Percentiles rank a stretch among this genome's conserved stretches.
phyloP scores from a whole-genome alignment of 306 rosid genomes.

The Quercus glauca region DNA sequence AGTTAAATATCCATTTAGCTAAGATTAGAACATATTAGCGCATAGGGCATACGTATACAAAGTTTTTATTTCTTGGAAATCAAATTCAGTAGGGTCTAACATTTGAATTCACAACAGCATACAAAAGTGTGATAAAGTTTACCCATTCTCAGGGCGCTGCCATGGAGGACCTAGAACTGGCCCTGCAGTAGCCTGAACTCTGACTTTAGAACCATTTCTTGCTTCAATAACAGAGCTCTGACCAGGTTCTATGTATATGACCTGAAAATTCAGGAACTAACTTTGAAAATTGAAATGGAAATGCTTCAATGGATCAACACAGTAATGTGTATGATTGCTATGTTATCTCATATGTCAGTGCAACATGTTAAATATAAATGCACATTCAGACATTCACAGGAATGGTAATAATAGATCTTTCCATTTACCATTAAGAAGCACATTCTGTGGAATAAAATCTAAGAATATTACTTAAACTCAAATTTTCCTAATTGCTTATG shows the following conservation, averaged over 20 bases:
- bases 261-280: constrained; percentile 43
- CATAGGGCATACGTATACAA: not conserved
- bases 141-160: constrained; percentile 99
- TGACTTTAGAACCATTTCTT: constrained; percentile 50
- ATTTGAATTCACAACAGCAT: not conserved
- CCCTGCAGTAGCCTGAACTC: constrained; percentile 80
- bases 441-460: not conserved
- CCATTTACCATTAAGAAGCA: not conserved
- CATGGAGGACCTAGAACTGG: constrained; percentile 98
- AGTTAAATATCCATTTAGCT: constrained; percentile 3
- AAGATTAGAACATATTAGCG: constrained; percentile 1
- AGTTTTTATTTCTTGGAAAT: not conserved
- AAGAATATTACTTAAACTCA: not conserved
- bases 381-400: not conserved
- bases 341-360: not conserved
- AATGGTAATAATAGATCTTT: not conserved
- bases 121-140: constrained; percentile 22
- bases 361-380: not conserved
- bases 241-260: constrained; percentile 81
- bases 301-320: constrained; percentile 12
- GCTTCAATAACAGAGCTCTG: constrained; percentile 71
- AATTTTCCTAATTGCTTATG: not conserved
- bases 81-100: not conserved
- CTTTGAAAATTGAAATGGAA: constrained; percentile 1
- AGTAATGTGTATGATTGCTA: not conserved